phyloP scores from a whole-genome alignment of 1,139 yeast species.

The Blastobotrys capitulatus region DNA sequence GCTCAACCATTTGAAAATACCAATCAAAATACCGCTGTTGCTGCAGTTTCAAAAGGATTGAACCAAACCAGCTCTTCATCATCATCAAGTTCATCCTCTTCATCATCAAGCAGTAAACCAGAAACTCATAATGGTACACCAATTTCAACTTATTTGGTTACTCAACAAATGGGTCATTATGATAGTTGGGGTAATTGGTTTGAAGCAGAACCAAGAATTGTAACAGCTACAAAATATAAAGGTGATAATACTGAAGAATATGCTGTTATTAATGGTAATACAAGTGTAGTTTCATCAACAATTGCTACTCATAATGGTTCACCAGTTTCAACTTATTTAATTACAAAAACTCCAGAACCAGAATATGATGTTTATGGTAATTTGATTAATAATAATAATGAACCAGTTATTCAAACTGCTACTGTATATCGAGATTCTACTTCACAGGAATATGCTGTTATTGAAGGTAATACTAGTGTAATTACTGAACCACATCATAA shows the following conservation, averaged over 20 bases:
- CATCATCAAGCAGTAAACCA: not conserved
- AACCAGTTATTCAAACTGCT: not conserved
- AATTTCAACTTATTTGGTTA: constrained; percentile 1
- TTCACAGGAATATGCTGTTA: not conserved
- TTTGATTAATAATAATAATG: not conserved
- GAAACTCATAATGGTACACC: not conserved
- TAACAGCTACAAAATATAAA: not conserved
- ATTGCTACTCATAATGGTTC: not conserved
- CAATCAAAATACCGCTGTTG: not conserved
- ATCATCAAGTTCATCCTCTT: not conserved
- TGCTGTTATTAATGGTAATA: not conserved
- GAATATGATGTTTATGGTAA: constrained; percentile 1
- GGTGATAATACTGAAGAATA: not conserved
- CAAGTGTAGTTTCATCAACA: not conserved
- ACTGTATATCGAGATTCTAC: not conserved
- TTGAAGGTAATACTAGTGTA: not conserved
- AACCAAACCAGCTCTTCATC: not conserved
- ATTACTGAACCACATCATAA: not conserved
- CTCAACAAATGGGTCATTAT: not conserved
- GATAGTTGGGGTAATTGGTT: not conserved
- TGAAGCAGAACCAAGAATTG: not conserved
- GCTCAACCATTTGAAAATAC: not conserved
- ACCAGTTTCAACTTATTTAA: not conserved
- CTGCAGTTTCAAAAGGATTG: too few relatives aligned
- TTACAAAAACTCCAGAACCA: not conserved